Base-by-base conservation (phyloP, 73 alveolate genomes). In the Tetrahymena thermophila region DNA sequence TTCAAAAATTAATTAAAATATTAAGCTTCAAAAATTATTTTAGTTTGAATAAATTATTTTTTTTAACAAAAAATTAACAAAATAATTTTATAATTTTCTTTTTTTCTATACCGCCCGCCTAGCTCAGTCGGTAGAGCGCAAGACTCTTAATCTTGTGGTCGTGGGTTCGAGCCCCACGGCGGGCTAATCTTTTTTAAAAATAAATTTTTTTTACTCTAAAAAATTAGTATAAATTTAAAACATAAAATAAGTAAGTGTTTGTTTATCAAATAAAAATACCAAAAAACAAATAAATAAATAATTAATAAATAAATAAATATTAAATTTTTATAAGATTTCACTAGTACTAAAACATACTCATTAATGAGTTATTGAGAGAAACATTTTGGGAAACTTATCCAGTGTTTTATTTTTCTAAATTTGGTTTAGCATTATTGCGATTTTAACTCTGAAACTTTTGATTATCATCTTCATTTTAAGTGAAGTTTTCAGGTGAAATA, bases 61-160 rank as follows among this genome's bases (percentile, higher is more conserved):
- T 37, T 37, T 37, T 7, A 4, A 37, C 10, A 3, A 37, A 58
- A 58, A 58, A 58, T n/a, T 21, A 58, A n/a, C 38, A 58, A n/a
- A 58, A 58, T 58, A 8, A 3, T 58, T 17, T n/a, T 23, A 58
- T 1, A 6, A 15, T 3, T n/a, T 58, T 2, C 13, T n/a, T 58
- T 8, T n/a, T 58, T 58, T 1, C 10, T 58, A 13, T 58, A 31
- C 35, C 10, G 85, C 85, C 85, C 85, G 85, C 85, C 85, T 58
- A 58, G 85, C 85, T 58, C 85, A 58, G 85, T 58, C 85, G 85
- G 85, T 58, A 58, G 85, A 58, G 85, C 85, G 85, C 85, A 58
- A 58, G 85, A 56, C 85, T 56, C 85, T 56, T 56, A 56, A n/a
- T n/a, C n/a, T n/a, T n/a, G n/a, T n/a, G n/a, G n/a, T n/a, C n/a